Evolutionary conservation across 257 asterid species (phyloP).

Genomic region (Plectranthus barbatus): DNA sequence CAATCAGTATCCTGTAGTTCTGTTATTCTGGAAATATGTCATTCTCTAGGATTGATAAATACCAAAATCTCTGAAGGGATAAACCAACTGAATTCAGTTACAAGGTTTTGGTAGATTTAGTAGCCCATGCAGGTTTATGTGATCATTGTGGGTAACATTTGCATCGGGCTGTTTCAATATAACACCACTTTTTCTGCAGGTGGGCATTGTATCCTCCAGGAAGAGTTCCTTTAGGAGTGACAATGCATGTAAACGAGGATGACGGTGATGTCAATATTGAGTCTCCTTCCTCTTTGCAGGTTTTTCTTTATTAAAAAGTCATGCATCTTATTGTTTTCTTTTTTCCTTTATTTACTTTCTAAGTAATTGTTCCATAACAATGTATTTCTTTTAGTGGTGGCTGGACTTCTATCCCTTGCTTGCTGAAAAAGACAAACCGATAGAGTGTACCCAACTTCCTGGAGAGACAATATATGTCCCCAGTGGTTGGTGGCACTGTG

Average conservation of each 20-base stretch:
- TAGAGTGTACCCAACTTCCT: conserved; percentile 94
- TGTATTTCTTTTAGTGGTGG: conserved; percentile 74
- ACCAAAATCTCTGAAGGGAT: not conserved
- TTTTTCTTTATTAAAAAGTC: conserved; percentile 18
- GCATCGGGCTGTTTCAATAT: conserved; percentile 8
- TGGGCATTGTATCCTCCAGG: conserved; percentile 99
- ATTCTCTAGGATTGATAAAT: not conserved
- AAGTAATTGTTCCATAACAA: not conserved
- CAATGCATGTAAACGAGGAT: conserved; percentile 93
- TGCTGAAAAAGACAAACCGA: conserved; percentile 76
- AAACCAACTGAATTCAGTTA: not conserved
- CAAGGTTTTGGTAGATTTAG: not conserved
- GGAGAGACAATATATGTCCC: conserved; percentile 98
- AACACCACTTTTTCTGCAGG: conserved; percentile 35
- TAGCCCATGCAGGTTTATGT: not conserved
- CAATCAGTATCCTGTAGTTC: no score
- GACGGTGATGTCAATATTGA: conserved; percentile 95
- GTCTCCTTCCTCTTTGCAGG: conserved; percentile 91
- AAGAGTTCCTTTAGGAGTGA: conserved; percentile 93
- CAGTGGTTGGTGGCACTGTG: conserved; percentile 99
- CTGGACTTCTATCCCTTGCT: conserved; percentile 95
- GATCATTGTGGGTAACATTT: not conserved
- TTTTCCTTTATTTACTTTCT: conserved; percentile 2
- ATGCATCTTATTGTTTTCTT: conserved; percentile 4
- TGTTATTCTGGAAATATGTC: no score